These are phyloP conservation scores for Penicillium lividum DNA, from an alignment of 495 filamentous ascomycete genomes.

Conservation along the genomic window DNA sequence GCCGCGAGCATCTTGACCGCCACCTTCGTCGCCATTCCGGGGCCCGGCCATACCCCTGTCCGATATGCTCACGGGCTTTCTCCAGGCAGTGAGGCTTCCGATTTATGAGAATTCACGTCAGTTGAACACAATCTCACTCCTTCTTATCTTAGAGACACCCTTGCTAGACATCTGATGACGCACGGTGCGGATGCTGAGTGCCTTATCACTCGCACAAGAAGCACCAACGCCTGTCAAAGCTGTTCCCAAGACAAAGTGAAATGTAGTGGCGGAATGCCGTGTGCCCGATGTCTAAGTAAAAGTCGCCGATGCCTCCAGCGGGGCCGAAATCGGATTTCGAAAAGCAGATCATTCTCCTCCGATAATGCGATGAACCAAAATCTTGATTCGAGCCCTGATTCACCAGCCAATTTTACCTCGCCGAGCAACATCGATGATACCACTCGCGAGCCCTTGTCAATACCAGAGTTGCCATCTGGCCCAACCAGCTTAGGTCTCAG, in stretches of 20 bases:
- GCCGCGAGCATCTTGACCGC: constrained; percentile 1
- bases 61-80: background rate
- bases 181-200: background rate
- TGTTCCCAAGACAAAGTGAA: constrained; percentile 5
- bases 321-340: background rate
- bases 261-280: background rate
- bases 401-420: background rate
- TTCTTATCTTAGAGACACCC: background rate
- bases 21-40: constrained; percentile 1
- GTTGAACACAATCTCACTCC: background rate
- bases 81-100: background rate
- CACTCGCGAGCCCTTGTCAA: background rate
- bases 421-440: background rate
- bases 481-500: background rate
- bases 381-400: background rate
- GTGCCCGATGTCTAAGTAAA: background rate
- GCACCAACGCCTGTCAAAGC: background rate
- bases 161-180: background rate
- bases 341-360: background rate
- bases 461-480: background rate
- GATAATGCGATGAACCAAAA: background rate
- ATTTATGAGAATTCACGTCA: background rate
- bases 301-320: background rate
- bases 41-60: background rate
- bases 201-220: background rate